Evolutionary conservation across 768 basidiomycete species (phyloP), one percentile per base, ranked within the genome.

Genomic region (Mycena capillaripes): DNA sequence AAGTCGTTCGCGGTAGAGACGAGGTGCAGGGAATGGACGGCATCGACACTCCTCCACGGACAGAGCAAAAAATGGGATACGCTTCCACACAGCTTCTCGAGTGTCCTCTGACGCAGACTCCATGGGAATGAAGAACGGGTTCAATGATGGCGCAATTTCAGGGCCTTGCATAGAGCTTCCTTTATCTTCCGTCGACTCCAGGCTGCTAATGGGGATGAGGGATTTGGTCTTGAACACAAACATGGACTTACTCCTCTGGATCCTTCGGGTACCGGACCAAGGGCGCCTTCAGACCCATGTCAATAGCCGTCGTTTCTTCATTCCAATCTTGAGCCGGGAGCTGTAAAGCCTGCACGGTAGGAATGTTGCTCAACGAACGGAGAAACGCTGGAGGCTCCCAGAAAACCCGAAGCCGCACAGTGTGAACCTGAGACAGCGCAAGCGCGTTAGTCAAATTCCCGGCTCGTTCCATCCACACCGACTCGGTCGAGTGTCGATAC

Each of bases 111-210:
- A 42, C 1, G 64, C 53, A 4, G 38, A 55, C 25, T 27, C 27
- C 64, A 66, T 66, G 11, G 64, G 52, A 30, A 55, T 30, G 19
- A 66, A 66, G 29, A 9, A 40, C 38, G 64, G 53, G 40, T 66
- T 66, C 38, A 66, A 44, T 4, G 53, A 66, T 10, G 64, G 64
- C 29, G 64, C 23, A 17, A 66, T 44, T 3, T 66, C 64, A 10
- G 53, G 40, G 27, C 8, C 21, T 29, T 12, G 8, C 8, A 3
- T 21, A 17, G 14, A 8, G 21, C 44, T 12, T 17, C 19, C 21
- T 19, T 46, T 12, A n/a, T 46, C 44, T 17, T 46, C 44, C 16
- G 44, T 4, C 38, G 44, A 19, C 8, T 2, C 19, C 21, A 21
- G 8, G 21, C 38, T 38, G 44, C 16, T 17, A 46, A 8, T 7